A percentile compares a stretch with the other conserved stretches of the same genome.
These are phyloP conservation scores for Coemansia umbellata DNA, from an alignment of 192 early-diverging fungal species.

Conservation along the genomic window DNA sequence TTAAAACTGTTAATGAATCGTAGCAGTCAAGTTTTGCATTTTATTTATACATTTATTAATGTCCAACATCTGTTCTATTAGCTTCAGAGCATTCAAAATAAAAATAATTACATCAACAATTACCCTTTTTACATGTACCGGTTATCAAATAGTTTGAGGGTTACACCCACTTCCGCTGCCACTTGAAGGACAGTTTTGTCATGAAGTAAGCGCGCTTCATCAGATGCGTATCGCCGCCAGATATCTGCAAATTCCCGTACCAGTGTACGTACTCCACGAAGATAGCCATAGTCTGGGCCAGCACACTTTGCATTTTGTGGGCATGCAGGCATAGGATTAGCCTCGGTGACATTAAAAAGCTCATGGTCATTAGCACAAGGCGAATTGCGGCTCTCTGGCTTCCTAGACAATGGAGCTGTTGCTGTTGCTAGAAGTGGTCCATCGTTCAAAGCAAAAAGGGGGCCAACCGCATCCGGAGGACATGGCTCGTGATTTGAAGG, in stretches of 20 bases:
- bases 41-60: background rate
- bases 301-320: constrained; percentile 35
- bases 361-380: background rate
- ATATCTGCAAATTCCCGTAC: constrained; percentile 52
- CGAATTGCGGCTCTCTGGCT: background rate
- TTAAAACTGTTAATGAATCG: constrained; percentile 45
- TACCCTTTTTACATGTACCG: constrained; percentile 16
- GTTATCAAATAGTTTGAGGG: constrained; percentile 24
- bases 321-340: constrained; percentile 25
- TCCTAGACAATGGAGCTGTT: background rate
- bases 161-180: constrained; percentile 36
- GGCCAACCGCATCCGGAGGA: constrained; percentile 16
- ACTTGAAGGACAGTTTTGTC: constrained; percentile 21
- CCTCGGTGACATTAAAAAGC: constrained; percentile 28
- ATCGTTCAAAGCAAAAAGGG: background rate
- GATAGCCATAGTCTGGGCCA: constrained; percentile 53
- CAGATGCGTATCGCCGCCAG: constrained; percentile 49
- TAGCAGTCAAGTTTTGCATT: background rate
- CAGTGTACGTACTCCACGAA: constrained; percentile 51
- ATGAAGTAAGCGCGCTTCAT: constrained; percentile 33
- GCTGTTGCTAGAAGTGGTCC: background rate
- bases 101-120: too few relatives aligned
- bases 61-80: too few relatives aligned
- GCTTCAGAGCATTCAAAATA: too few relatives aligned
- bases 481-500: constrained; percentile 38